phyloP scores from a whole-genome alignment of 176 grass and related monocot species.

The Calamus simplicifolius region DNA sequence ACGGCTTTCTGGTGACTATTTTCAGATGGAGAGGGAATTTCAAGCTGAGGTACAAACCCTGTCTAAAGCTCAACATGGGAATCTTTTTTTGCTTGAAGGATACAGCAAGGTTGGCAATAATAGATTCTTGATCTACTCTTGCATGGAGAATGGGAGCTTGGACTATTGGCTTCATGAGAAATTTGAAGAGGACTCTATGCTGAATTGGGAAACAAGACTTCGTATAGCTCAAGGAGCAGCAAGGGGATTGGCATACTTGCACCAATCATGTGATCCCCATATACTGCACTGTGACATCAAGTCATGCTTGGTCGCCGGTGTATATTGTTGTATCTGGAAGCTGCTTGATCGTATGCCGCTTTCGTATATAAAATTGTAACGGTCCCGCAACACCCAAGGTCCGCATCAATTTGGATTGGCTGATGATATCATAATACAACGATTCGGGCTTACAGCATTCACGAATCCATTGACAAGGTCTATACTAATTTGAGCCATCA shows the following conservation, averaged over 20 bases:
- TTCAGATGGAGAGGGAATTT: constrained; percentile 88
- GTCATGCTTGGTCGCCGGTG: constrained; percentile 7
- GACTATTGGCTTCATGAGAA: constrained; percentile 98
- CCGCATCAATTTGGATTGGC: too few species aligned
- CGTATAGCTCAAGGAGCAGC: constrained; percentile 67
- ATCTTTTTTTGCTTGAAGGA: constrained; percentile 83
- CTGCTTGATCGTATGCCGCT: too few species aligned
- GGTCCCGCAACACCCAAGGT: too few species aligned
- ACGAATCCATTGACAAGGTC: too few species aligned
- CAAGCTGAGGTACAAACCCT: constrained; percentile 89
- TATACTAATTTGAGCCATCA: too few species aligned
- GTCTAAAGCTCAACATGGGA: constrained; percentile 67
- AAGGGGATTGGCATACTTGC: constrained; percentile 76
- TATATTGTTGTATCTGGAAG: too few species aligned
- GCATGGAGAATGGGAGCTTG: constrained; percentile 94
- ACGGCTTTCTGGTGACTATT: constrained; percentile 81
- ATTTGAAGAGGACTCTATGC: constrained; percentile 35
- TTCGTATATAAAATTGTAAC: too few species aligned
- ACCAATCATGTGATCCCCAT: constrained; percentile 80
- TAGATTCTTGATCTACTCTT: constrained; percentile 85
- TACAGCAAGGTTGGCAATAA: constrained; percentile 80
- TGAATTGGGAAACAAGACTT: constrained; percentile 76
- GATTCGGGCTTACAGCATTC: too few species aligned
- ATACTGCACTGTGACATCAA: constrained; percentile 95
- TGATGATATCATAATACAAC: too few species aligned